These are phyloP conservation scores for Aspergillus pseudoterreus DNA, from an alignment of 2,329 filamentous ascomycete genomes.

Conservation along the genomic window DNA sequence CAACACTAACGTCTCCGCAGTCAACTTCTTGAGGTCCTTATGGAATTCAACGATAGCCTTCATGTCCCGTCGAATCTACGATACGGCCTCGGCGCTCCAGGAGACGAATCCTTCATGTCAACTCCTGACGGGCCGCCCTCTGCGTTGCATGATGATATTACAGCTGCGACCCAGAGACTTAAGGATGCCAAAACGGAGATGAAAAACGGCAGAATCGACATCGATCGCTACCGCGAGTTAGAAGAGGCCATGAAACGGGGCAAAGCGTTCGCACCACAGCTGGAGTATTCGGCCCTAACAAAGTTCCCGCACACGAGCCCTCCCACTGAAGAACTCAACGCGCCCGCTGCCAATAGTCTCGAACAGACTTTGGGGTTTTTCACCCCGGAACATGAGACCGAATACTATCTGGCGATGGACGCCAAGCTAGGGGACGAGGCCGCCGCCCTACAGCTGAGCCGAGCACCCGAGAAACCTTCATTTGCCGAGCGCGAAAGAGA, in stretches of 20 bases:
- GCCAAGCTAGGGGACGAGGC: slow-evolving; percentile 37
- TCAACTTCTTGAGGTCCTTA: slow-evolving; percentile 79
- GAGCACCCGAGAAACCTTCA: slow-evolving; percentile 31
- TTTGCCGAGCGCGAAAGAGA: slow-evolving; percentile 54
- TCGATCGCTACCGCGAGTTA: slow-evolving; percentile 34
- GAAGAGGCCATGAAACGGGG: slow-evolving; percentile 38
- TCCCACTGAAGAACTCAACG: slow-evolving; percentile 11
- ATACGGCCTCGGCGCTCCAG: slow-evolving; percentile 60
- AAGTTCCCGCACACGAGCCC: slow-evolving; percentile 28
- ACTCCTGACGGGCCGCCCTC: slow-evolving; percentile 37
- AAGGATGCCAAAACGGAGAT: slow-evolving; percentile 38
- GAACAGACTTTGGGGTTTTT: slow-evolving; percentile 41
- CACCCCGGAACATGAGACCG: slow-evolving; percentile 41
- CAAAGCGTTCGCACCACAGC: slow-evolving; percentile 35
- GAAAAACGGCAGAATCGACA: slow-evolving; percentile 32
- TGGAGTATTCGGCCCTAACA: slow-evolving; percentile 30
- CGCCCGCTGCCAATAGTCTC: slow-evolving; percentile 17
- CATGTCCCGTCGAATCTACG: slow-evolving; percentile 73
- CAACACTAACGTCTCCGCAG: slow-evolving; percentile 46
- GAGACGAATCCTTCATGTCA: slow-evolving; percentile 46
- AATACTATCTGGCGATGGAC: slow-evolving; percentile 41
- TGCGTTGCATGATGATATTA: slow-evolving; percentile 31
- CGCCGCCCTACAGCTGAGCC: slow-evolving; percentile 52
- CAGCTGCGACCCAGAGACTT: slow-evolving; percentile 32
- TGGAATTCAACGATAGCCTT: slow-evolving; percentile 81